Evolutionary conservation across 208 protist species (phyloP), one percentile per base, ranked within the genome.

Genomic region (Crithidia fasciculata): DNA sequence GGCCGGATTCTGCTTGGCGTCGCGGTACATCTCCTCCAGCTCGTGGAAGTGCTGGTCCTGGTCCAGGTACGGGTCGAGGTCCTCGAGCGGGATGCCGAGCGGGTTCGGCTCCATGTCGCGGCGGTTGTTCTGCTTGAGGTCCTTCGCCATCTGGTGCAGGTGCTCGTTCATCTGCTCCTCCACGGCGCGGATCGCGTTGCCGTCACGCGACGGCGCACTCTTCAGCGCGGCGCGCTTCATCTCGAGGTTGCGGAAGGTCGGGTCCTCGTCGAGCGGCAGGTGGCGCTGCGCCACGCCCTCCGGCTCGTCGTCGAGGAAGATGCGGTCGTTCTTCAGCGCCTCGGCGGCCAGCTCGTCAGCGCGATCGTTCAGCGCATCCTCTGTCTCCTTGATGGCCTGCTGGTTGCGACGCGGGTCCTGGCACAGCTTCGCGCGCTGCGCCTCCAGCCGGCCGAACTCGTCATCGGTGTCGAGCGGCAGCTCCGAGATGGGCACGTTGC

Each of bases 401-500:
- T 52, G 74, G 55, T 91, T 86, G 60, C 83, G 65, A 41, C 47
- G 57, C 39, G 80, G 85, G 67, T 92, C 78, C 76, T 89, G 82
- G 74, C 83, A 73, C 45, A 92, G 83, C 67, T 84, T 69, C 28
- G 88, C 82, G 40, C 86, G 82, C 78, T 92, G 71, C 18, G 74
- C 85, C 79, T 93, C 86, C 54, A 95, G 74, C 19, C 72, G 74
- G 55, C 67, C 54, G 64, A 94, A 92, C 65, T 84, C 74, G 53
- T 88, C 82, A 61, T 94, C 89, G 0, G 79, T 84, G 74, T 94
- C 89, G 18, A 94, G 82, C n/a, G 89, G 89, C 57, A 94, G 76
- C 78, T 94, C 87, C 4, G 66, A 60, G 3, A 87, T 40, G 10
- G 86, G 80, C 43, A 94, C 84, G 60, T 87, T 87, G 45, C 76